A percentile compares a stretch with the other conserved stretches of the same genome.
These are phyloP conservation scores for Whalleya microplaca DNA, from an alignment of 2,329 filamentous ascomycete species.

Conservation along the genomic window DNA sequence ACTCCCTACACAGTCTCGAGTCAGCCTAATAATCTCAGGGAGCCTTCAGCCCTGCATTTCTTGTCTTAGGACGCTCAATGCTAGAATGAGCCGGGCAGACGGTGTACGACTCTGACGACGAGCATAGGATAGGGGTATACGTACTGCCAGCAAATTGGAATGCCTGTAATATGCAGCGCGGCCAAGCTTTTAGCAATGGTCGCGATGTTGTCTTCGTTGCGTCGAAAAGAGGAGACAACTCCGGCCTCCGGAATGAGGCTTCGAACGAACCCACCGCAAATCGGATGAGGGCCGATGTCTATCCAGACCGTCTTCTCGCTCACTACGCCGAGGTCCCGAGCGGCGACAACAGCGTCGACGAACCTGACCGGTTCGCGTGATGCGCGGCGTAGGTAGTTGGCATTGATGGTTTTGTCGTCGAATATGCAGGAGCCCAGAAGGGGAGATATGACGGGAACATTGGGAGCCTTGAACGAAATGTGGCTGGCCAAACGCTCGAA, in stretches of 20 bases:
- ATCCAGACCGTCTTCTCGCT: slow-evolving; percentile 64
- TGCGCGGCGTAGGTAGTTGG: slow-evolving; percentile 63
- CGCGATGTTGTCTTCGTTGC: slow-evolving; percentile 43
- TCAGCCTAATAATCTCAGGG: too few relatives aligned
- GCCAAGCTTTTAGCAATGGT: neutral
- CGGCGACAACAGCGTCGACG: slow-evolving; percentile 56
- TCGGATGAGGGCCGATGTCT: slow-evolving; percentile 70
- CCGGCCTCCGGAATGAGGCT: slow-evolving; percentile 45
- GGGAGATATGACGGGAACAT: slow-evolving; percentile 68
- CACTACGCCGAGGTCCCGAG: slow-evolving; percentile 51
- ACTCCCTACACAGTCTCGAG: slow-evolving; percentile 49
- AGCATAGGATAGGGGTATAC: too few relatives aligned
- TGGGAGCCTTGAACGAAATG: slow-evolving; percentile 57
- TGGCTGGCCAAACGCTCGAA: slow-evolving; percentile 54
- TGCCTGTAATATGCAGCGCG: neutral
- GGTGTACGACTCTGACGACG: too few relatives aligned
- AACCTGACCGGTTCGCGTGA: slow-evolving; percentile 71
- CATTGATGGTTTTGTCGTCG: slow-evolving; percentile 55
- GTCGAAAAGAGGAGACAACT: slow-evolving; percentile 56
- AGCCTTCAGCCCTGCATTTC: too few relatives aligned
- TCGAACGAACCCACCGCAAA: slow-evolving; percentile 64
- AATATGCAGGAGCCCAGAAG: slow-evolving; percentile 59
- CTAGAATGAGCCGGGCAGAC: too few relatives aligned
- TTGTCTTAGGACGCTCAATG: too few relatives aligned
- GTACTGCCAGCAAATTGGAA: neutral